Base-by-base conservation (phyloP, 75 land plant species). In the Chamaecyparis obtusa region DNA sequence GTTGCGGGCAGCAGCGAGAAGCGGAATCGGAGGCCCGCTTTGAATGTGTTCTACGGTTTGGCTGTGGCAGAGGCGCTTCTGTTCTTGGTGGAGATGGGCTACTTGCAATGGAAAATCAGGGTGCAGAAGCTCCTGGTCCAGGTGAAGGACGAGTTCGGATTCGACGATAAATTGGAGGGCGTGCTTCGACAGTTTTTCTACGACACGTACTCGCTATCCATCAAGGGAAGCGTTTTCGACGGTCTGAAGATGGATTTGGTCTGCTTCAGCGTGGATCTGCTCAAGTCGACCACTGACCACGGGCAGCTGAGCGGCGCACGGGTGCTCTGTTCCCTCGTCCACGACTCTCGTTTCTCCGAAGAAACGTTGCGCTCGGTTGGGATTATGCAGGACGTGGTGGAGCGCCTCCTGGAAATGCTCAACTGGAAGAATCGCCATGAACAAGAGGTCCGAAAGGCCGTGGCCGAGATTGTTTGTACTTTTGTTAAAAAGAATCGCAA, bases 221-320 rank as follows among this genome's bases (percentile, higher is more conserved):
- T 97, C 16, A 88, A 90, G 41, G 95, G 93, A 30, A 97, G 96
- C 91, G 89, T 97, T 37, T 97, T 94, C 67, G 94, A 96, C 85
- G 96, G 99, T 0, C 24, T 96, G 88, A 94, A 94, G 79, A 94
- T 94, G 97, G 97, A 97, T 71, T 83, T 97, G 90, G 93, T 97
- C 19, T 64, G 88, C 21, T 96, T 92, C 82, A 92, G 89, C 9
- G 85, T 91, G 88, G 94, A 93, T 10, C 88, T 93, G 46, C 56
- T 97, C 90, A 89, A 69, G 57, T 94, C 96, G 5, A 87, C 86
- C 94, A 14, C 92, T 94, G 41, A 92, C 93, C 89, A 95, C 96
- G 74, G 98, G 99, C 15, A 90, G 55, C 55, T 51, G 55, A 13
- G 15, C 15, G 55, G 55, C 16, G 55, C 55, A 14, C 55, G 55